Evolutionary conservation across 106 monocot genomes (phyloP), one percentile per base, ranked within the genome.

Genomic region (Narthecium ossifragum): DNA sequence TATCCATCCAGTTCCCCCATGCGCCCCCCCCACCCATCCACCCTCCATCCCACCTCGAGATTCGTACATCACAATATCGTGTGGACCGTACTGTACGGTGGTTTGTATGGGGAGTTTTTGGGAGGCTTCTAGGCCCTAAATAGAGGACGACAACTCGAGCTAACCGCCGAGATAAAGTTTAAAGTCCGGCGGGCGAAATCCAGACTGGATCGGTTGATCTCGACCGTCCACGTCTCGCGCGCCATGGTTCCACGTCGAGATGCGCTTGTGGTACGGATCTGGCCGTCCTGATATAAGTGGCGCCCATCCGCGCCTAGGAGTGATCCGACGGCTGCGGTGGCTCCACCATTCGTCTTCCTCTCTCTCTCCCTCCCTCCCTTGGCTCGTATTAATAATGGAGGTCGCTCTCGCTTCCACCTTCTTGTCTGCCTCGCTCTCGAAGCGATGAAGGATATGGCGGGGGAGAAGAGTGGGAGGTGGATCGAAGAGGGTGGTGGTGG

Each of bases 181-280:
- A n/a, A n/a, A n/a, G n/a, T n/a, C n/a, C n/a, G n/a, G n/a, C n/a
- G n/a, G n/a, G n/a, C n/a, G n/a, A n/a, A n/a, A n/a, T n/a, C n/a
- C 43, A 43, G 4, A 43, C 10, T 43, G 10, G 12, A n/a, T n/a
- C 43, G 6, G 43, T 43, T 4, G 43, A 43, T 43, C 3, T 39
- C 39, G 39, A 39, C 55, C 66, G 66, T 67, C 66, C 66, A 67
- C 66, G 56, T 56, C 65, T 43, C 64, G 4, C 0, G 18, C 22
- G 1, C 3, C 11, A 40, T 18, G 23, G 52, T 40, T 65, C 65
- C 56, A 55, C 56, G 66, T 66, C 23, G 23, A 22, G 65, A 22
- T 26, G 26, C 2, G 32, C 49, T 22, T 32, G 13, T 8, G 32
- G 55, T 30, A 30, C 32, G 28, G 32, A 8, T 33, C 18, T 3